Percentiles rank a stretch among this genome's conserved stretches.
Conservation (phyloP, 2,329 filamentous ascomycete species). For the Penicillium corylophilum region DNA sequence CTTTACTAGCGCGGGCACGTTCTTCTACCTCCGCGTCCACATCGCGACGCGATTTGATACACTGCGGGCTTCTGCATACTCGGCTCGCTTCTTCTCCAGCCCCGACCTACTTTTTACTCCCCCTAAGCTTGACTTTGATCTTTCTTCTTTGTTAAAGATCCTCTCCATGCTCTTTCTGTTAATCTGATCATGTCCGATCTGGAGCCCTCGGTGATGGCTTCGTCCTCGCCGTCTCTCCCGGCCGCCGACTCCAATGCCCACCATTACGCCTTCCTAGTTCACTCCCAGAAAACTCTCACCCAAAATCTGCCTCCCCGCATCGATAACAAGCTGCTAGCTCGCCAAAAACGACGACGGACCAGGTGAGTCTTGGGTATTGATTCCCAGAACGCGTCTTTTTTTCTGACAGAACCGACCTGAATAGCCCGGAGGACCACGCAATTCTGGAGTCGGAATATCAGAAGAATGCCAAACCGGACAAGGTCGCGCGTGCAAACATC, state of each 20-base stretch:
- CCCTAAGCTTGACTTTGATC: slow-evolving; percentile 5
- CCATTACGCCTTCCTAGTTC: slow-evolving; percentile 59
- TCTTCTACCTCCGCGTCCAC: slow-evolving; percentile 33
- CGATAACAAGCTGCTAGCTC: slow-evolving; percentile 59
- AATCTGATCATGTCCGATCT: slow-evolving; percentile 36
- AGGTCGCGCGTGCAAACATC: slow-evolving; percentile 78
- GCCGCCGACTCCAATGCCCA: slow-evolving; percentile 34
- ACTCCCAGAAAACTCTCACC: slow-evolving; percentile 57
- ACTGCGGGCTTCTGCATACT: slow-evolving; percentile 24
- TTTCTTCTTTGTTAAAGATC: slow-evolving; percentile 5
- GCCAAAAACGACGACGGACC: slow-evolving; percentile 62
- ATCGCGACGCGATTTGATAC: slow-evolving; percentile 34
- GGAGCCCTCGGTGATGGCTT: slow-evolving; percentile 33
- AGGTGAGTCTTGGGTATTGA: slow-evolving; percentile 45
- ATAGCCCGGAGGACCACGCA: slow-evolving; percentile 81
- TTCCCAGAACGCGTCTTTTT: slow-evolving; percentile 17
- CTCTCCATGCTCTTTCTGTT: slow-evolving; percentile 16
- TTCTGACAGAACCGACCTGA: slow-evolving; percentile 13
- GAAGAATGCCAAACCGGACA: slow-evolving; percentile 86
- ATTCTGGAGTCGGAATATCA: slow-evolving; percentile 84
- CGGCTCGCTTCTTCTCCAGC: slow-evolving; percentile 19
- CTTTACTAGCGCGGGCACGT: slow-evolving; percentile 28
- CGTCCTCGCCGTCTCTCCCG: slow-evolving; percentile 36
- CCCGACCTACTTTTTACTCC: slow-evolving; percentile 13
- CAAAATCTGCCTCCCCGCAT: slow-evolving; percentile 57